Evolutionary conservation across 345 rosid species (phyloP), one percentile per base, ranked within the genome.

Genomic region (Sonneratia caseolaris): DNA sequence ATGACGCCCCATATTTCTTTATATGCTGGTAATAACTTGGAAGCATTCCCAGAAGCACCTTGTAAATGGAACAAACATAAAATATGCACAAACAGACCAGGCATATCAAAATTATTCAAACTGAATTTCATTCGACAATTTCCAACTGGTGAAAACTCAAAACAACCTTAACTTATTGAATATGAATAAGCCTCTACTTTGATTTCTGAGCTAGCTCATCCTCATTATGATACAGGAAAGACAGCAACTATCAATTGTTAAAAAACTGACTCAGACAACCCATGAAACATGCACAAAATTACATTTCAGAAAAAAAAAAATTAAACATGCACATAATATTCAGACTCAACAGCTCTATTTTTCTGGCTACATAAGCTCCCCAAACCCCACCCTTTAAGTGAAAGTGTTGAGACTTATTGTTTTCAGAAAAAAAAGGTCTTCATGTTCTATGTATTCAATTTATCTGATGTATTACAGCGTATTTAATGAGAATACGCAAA

Each of bases 11-110:
- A 62, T 84, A 76, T 55, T 73, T 83, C 55, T 65, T 78, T 21
- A 85, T 37, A 75, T 83, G 86, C 24, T 19, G 71, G 55, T 71
- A 78, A 71, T 85, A 89, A 15, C 76, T 77, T 55, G 87, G 89
- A 77, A 87, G 80, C 81, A 79, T 81, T 56, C 77, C 79, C 19
- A 79, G 70, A 66, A 84, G 70, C 1, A 78, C 84, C 91, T 42
- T 42, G 45, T 87, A 51, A 19, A 72, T 68, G 27, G 64, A 49
- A 67, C 15, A 12, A 72, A 47, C 3, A 43, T 18, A 32, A 22
- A 43, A 19, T 19, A 27, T 27, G 32, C 32, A 27, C 32, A 27
- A 59, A 27, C 36, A 22, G 37, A 27, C 3, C 16, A 4, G 15
- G 24, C 12, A 24, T 59, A 27, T n/a, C 37, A 59, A 59, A 22